Percentiles rank a stretch among this genome's conserved stretches.
These are phyloP conservation scores for Coccinonectria pachysandricola DNA, from an alignment of 2,329 filamentous ascomycete species.

Conservation along the genomic window DNA sequence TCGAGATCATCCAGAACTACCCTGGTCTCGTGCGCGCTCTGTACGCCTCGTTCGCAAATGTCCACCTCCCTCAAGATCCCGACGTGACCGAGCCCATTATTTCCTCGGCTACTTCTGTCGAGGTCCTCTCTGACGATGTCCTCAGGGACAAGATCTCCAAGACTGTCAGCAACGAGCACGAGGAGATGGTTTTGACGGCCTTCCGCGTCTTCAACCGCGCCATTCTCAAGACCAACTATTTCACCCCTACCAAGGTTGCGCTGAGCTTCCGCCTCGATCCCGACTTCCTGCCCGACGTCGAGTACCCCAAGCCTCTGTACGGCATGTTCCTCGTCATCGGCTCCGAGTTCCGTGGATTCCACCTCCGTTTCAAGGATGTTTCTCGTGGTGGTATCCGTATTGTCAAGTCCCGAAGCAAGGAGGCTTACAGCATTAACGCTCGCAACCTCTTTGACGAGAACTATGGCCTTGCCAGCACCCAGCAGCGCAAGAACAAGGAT, in stretches of 20 bases:
- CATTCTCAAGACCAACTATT: slow-evolving; percentile 95
- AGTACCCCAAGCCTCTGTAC: slow-evolving; percentile 88
- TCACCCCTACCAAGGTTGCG: slow-evolving; percentile 94
- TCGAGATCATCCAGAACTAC: slow-evolving; percentile 90
- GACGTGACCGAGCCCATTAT: slow-evolving; percentile 41
- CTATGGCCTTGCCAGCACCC: slow-evolving; percentile 94
- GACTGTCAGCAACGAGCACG: slow-evolving; percentile 84
- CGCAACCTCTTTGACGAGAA: slow-evolving; percentile 97
- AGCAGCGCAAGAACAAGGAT: slow-evolving; percentile 99
- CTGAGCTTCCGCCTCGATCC: slow-evolving; percentile 92
- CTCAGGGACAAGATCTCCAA: slow-evolving; percentile 69
- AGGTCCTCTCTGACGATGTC: slow-evolving; percentile 65
- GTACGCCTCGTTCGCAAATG: slow-evolving; percentile 84
- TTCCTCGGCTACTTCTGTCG: slow-evolving; percentile 44
- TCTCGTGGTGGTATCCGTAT: slow-evolving; percentile 95
- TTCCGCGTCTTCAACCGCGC: slow-evolving; percentile 93
- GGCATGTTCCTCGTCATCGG: slow-evolving; percentile 99
- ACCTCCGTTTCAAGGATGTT: slow-evolving; percentile 94
- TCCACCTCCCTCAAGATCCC: slow-evolving; percentile 54
- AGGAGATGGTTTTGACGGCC: slow-evolving; percentile 94
- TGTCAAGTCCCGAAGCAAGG: slow-evolving; percentile 93
- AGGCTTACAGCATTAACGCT: slow-evolving; percentile 93
- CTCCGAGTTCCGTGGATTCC: slow-evolving; percentile 93
- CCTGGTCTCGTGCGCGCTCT: slow-evolving; percentile 77
- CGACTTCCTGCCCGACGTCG: slow-evolving; percentile 75